Percentiles rank a stretch among this genome's conserved stretches.
phyloP scores from a whole-genome alignment of 345 rosid species.

The thale cress (Arabidopsis thaliana) region DNA sequence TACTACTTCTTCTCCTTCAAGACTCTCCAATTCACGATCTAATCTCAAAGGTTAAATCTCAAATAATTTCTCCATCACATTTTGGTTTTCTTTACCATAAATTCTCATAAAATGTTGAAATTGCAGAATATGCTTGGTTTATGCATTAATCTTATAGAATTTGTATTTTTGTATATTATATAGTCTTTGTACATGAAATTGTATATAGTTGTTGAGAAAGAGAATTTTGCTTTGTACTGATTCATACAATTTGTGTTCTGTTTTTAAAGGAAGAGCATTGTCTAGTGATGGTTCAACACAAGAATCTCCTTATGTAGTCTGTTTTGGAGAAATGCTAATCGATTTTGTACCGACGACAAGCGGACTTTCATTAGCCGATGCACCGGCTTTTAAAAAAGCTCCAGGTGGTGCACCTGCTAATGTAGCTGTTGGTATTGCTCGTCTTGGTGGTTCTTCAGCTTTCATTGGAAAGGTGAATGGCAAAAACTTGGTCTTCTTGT shows the following conservation, averaged over 20 bases:
- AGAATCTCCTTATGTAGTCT: conserved; percentile 73
- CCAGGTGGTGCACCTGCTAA: conserved; percentile 99
- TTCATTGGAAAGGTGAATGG: conserved; percentile 81
- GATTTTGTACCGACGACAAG: conserved; percentile 89
- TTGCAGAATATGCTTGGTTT: too few species aligned
- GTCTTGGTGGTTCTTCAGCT: conserved; percentile 93
- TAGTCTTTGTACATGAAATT: background rate
- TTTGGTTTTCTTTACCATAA: background rate
- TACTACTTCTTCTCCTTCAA: conserved; percentile 10
- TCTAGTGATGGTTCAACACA: conserved; percentile 53
- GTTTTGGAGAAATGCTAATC: conserved; percentile 96
- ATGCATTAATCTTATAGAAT: too few species aligned
- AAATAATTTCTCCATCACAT: too few species aligned
- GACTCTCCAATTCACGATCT: conserved; percentile 27
- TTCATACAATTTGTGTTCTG: too few species aligned
- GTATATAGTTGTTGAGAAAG: background rate
- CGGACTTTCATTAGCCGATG: conserved; percentile 84
- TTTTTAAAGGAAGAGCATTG: conserved; percentile 73
- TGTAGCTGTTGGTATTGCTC: conserved; percentile 92
- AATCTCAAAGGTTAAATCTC: conserved; percentile 43
- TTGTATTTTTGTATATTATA: too few species aligned
- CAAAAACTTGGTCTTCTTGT: background rate
- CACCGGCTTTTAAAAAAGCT: conserved; percentile 93
- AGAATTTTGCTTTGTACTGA: too few species aligned
- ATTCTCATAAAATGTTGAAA: background rate